phyloP scores from a whole-genome alignment of 176 grass and related monocot species.

The Carex pumila region DNA sequence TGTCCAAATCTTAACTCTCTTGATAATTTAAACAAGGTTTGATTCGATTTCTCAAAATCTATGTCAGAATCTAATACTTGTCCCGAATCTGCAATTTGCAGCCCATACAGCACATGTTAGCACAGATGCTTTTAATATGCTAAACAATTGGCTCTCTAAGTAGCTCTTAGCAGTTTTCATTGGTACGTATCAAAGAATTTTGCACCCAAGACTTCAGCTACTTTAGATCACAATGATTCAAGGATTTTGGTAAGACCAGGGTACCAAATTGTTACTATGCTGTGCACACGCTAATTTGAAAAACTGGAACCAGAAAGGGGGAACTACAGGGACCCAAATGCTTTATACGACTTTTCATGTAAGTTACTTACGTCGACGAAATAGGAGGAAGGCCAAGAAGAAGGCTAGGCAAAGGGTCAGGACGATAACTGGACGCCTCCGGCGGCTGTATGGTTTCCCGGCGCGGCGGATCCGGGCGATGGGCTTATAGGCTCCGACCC shows the following conservation, averaged over 20 bases:
- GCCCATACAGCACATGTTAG: neutral
- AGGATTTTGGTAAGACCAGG: neutral
- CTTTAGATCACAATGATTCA: neutral
- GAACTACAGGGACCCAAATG: neutral
- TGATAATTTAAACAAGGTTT: slow-evolving; percentile 42
- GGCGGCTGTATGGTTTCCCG: slow-evolving; percentile 50
- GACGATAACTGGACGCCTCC: slow-evolving; percentile 22
- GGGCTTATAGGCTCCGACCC: slow-evolving; percentile 37
- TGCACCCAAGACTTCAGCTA: neutral
- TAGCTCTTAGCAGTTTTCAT: neutral
- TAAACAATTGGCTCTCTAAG: slow-evolving; percentile 19
- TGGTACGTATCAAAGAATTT: neutral
- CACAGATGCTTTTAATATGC: neutral
- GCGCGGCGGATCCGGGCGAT: slow-evolving; percentile 67
- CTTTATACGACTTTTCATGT: slow-evolving; percentile 29
- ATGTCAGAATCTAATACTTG: slow-evolving; percentile 31
- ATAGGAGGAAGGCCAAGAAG: slow-evolving; percentile 55
- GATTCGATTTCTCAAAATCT: slow-evolving; percentile 31
- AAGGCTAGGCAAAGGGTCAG: slow-evolving; percentile 30
- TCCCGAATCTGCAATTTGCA: slow-evolving; percentile 27
- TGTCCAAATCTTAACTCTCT: slow-evolving; percentile 79
- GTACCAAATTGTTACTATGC: neutral
- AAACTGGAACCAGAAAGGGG: slow-evolving; percentile 4
- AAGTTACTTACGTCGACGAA: slow-evolving; percentile 33
- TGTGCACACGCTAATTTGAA: neutral